These are phyloP conservation scores for Rhodosporidiobolus sp. DNA, from an alignment of 768 basidiomycete genomes.

Conservation along the genomic window DNA sequence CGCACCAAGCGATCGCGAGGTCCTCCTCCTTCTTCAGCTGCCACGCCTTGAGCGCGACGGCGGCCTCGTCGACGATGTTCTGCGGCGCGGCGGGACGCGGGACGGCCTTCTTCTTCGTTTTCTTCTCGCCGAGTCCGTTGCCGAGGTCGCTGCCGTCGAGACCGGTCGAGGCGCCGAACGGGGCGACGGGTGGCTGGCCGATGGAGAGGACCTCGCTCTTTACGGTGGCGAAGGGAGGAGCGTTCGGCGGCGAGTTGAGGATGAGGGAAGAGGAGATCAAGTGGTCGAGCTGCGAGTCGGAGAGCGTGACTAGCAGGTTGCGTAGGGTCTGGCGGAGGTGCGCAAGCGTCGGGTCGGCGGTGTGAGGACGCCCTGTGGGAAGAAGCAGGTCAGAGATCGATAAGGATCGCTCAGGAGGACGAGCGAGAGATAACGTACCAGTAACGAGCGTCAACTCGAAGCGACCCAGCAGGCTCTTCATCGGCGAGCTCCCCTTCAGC, in stretches of 20 bases:
- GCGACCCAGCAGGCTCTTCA: not conserved
- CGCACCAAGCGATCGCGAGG: not conserved
- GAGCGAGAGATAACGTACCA: not conserved
- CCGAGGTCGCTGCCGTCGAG: not conserved
- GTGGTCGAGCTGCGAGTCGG: no score
- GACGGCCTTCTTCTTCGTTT: not conserved
- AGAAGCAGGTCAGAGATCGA: no score
- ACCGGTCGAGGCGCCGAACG: not conserved
- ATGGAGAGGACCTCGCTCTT: not conserved
- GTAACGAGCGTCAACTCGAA: constrained; percentile 3
- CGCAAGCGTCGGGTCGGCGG: no score
- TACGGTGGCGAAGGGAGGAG: not conserved
- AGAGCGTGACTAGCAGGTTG: not conserved
- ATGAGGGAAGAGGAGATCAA: not conserved
- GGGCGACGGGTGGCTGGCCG: not conserved
- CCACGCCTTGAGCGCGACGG: constrained; percentile 5
- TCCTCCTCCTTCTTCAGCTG: constrained; percentile 8
- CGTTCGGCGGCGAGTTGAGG: not conserved
- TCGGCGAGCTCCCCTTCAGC: not conserved
- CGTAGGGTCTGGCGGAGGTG: no score
- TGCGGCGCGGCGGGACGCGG: not conserved
- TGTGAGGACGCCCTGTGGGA: no score
- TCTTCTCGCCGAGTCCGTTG: not conserved
- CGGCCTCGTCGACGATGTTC: constrained; percentile 2
- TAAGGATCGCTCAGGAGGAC: no score